A percentile compares a stretch with the other conserved stretches of the same genome.
These are phyloP conservation scores for Medicago arabica DNA, from an alignment of 306 rosid species.

Conservation along the genomic window DNA sequence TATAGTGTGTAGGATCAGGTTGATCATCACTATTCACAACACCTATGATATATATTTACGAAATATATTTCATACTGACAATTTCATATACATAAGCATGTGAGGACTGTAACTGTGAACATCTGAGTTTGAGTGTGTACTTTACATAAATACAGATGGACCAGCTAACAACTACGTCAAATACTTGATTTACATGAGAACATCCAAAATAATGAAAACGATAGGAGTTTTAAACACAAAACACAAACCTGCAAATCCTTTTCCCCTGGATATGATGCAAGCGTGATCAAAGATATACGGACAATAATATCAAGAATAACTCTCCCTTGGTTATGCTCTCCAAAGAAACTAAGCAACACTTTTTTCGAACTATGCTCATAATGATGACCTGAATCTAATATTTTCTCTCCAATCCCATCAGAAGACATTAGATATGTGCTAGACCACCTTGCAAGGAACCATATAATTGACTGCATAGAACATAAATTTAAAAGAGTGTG, in stretches of 20 bases:
- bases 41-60: not conserved
- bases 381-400: conserved; percentile 51
- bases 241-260: conserved; percentile 83
- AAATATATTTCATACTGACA: conserved; percentile 2
- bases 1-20: not conserved
- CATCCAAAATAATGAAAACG: conserved; percentile 31
- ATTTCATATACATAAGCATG: not conserved
- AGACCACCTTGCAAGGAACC: conserved; percentile 99
- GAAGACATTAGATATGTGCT: conserved; percentile 83
- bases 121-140: conserved; percentile 2
- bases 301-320: conserved; percentile 85
- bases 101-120: conserved; percentile 5
- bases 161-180: conserved; percentile 39
- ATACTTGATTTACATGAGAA: conserved; percentile 13
- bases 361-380: conserved; percentile 56
- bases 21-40: conserved; percentile 17
- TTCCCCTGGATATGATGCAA: conserved; percentile 86
- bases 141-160: conserved; percentile 27
- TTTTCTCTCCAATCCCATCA: conserved; percentile 59
- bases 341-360: conserved; percentile 68
- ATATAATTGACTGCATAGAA: conserved; percentile 80
- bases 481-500: conserved; percentile 36
- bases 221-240: conserved; percentile 46
- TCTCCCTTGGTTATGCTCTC: conserved; percentile 85
- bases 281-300: conserved; percentile 71